Conservation (phyloP, 768 basidiomycete genomes). For the Lentinula guzmanii region DNA sequence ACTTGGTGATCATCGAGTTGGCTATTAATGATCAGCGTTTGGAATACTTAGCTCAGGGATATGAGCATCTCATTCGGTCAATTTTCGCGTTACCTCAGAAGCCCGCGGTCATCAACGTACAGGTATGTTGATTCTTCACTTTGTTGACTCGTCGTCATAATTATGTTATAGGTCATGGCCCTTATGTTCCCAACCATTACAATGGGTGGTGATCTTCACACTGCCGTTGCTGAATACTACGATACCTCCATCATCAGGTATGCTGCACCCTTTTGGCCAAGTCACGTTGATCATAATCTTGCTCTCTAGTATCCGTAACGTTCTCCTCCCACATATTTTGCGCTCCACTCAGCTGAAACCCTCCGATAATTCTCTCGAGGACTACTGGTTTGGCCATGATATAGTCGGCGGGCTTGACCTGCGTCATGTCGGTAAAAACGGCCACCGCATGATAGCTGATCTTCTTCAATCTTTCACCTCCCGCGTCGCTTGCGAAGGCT, state of each 20-base stretch:
- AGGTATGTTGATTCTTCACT: background rate
- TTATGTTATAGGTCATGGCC: background rate
- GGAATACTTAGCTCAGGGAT: background rate
- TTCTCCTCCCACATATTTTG: background rate
- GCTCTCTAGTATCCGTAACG: background rate
- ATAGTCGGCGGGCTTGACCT: background rate
- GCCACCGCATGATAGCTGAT: background rate
- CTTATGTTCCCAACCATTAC: background rate
- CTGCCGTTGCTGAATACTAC: background rate
- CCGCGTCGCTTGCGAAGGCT: slow-evolving; percentile 1
- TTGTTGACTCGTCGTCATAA: too few species aligned
- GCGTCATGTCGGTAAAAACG: background rate
- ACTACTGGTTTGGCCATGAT: background rate
- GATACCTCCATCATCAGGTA: slow-evolving; percentile 1
- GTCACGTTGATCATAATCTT: background rate
- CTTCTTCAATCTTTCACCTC: background rate
- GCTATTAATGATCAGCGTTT: slow-evolving; percentile 1
- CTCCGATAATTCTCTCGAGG: background rate
- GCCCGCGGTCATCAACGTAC: background rate
- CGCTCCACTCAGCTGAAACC: background rate
- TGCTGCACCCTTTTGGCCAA: background rate
- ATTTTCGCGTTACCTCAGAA: background rate
- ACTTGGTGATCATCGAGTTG: background rate
- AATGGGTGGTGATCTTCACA: slow-evolving; percentile 1
- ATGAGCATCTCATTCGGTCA: background rate